These are phyloP conservation scores for Amanita subjunquillea DNA, from an alignment of 768 basidiomycete species.

Conservation along the genomic window DNA sequence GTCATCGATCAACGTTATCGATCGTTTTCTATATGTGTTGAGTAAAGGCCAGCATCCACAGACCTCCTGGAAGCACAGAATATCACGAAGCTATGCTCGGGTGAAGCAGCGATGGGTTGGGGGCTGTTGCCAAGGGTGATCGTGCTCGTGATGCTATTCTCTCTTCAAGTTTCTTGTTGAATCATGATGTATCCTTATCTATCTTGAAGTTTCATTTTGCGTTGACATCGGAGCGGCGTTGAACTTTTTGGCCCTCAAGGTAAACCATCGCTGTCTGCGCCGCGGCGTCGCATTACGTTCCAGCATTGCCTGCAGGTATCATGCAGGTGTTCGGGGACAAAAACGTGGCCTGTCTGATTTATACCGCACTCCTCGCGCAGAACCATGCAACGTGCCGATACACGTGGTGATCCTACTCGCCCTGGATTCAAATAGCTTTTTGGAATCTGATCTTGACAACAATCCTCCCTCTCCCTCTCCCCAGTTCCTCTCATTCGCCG, in stretches of 20 bases:
- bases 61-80: neutral
- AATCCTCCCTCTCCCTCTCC: slow-evolving; percentile 22
- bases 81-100: neutral
- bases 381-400: slow-evolving; percentile 12
- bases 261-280: neutral
- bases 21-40: neutral
- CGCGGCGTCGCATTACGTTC: neutral
- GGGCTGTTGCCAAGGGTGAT: neutral
- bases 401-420: slow-evolving; percentile 20
- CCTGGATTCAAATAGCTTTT: slow-evolving; percentile 21
- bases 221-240: neutral
- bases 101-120: neutral
- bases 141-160: neutral
- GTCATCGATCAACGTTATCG: neutral
- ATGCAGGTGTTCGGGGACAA: slow-evolving; percentile 6
- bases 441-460: slow-evolving; percentile 18
- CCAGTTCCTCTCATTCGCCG: slow-evolving; percentile 16
- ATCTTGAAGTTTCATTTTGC: neutral
- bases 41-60: neutral
- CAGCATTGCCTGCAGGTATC: slow-evolving; percentile 10
- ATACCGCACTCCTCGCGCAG: neutral
- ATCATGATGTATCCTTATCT: too few relatives aligned
- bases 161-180: neutral
- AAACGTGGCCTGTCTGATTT: slow-evolving; percentile 7
- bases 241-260: neutral